Conservation (phyloP, 352 stramenopile species). For the Pythium utonaiense region DNA sequence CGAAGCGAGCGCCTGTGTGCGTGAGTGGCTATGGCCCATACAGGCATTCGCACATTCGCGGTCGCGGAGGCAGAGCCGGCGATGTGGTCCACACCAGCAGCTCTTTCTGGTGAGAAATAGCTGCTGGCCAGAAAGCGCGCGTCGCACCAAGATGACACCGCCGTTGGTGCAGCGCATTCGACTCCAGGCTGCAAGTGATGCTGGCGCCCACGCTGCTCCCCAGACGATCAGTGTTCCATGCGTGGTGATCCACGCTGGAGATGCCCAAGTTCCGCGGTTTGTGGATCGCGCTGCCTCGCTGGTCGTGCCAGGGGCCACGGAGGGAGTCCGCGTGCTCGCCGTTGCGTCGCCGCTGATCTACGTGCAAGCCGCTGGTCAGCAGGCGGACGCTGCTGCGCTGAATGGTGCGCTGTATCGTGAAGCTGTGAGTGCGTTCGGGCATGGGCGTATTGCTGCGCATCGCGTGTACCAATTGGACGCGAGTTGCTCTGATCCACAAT, state of each 20-base stretch:
- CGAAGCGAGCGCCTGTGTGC: no score
- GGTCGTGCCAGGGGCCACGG: background rate
- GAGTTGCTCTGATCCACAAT: slow-evolving; percentile 38
- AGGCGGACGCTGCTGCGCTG: background rate
- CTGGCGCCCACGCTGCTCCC: background rate
- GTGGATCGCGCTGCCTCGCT: slow-evolving; percentile 2
- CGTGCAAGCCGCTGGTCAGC: background rate
- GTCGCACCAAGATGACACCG: background rate
- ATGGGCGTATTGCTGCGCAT: slow-evolving; percentile 42
- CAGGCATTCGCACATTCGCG: background rate
- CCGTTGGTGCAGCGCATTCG: background rate
- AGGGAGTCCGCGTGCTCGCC: background rate
- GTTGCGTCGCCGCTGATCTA: slow-evolving; percentile 31
- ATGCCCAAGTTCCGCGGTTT: slow-evolving; percentile 30
- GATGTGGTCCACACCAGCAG: background rate
- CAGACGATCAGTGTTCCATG: slow-evolving; percentile 5
- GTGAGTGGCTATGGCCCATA: no score
- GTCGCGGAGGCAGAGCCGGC: background rate
- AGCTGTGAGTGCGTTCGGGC: slow-evolving; percentile 13
- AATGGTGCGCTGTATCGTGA: slow-evolving; percentile 14
- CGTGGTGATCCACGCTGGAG: slow-evolving; percentile 29
- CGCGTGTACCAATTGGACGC: slow-evolving; percentile 47
- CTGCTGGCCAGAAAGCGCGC: background rate
- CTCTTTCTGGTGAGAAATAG: background rate
- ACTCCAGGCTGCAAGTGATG: background rate